Conservation (phyloP, 2,329 filamentous ascomycete species). For the Ilyonectria destructans region DNA sequence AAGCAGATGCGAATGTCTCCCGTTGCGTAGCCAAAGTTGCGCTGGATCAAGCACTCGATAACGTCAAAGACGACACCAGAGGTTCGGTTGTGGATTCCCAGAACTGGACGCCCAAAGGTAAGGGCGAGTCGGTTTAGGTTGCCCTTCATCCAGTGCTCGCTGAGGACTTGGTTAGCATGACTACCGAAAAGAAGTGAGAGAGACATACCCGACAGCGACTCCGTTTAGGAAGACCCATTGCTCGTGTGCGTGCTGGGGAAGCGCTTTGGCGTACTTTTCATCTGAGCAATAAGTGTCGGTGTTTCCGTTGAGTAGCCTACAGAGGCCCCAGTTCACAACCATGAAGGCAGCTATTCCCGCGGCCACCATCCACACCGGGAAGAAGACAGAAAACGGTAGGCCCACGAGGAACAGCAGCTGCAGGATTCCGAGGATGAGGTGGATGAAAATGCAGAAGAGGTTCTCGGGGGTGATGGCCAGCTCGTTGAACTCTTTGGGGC, state of each 20-base stretch:
- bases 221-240: constrained; percentile 89
- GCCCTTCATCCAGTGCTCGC: constrained; percentile 77
- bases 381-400: constrained; percentile 65
- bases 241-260: constrained; percentile 72
- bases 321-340: constrained; percentile 67
- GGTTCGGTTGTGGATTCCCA: constrained; percentile 84
- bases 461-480: constrained; percentile 73
- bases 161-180: constrained; percentile 47
- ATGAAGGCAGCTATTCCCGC: constrained; percentile 62
- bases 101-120: constrained; percentile 80
- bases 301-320: constrained; percentile 66
- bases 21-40: constrained; percentile 82
- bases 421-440: constrained; percentile 71
- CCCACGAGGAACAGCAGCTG: constrained; percentile 75
- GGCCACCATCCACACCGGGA: constrained; percentile 66
- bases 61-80: constrained; percentile 84
- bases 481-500: constrained; percentile 74
- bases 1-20: constrained; percentile 77
- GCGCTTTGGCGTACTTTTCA: constrained; percentile 65
- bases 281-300: constrained; percentile 67
- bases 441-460: constrained; percentile 70
- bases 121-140: constrained; percentile 81
- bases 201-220: constrained; percentile 72
- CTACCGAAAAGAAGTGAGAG: neutral
- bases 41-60: constrained; percentile 83